Evolutionary conservation across 805 yeast species (phyloP), one percentile per base, ranked within the genome.

Genomic region (Nakazawaea populi): DNA sequence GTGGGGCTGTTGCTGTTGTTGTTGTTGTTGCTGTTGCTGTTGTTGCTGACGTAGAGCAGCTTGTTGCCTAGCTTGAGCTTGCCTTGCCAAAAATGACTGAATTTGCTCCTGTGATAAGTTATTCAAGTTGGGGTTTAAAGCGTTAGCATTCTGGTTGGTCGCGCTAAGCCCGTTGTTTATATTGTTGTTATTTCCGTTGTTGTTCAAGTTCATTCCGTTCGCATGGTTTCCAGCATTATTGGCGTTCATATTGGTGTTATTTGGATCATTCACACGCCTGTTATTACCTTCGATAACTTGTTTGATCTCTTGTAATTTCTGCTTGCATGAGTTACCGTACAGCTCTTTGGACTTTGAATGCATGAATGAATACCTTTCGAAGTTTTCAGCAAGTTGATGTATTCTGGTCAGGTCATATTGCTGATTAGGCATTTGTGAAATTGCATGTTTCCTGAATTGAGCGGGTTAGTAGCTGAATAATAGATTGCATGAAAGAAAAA

Each of bases 361-460:
- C 51, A 75, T 73, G 61, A 75, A 85, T 28, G 89, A 77, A 57
- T 74, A 80, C 52, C 81, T 78, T 61, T 86, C 94, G 57, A 83
- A 85, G 59, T 85, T 88, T 58, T 81, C 85, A 4, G 90, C 89
- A 57, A 82, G 71, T 4, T 73, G 66, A 32, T 51, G 53, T 39
- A 51, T 46, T 18, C 49, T 42, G 4, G 29, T 37, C 45, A 35
- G 53, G 34, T 46, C 47, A 38, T 50, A 50, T 27, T 44, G 52
- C 30, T 50, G 52, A 36, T 51, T 51, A 5, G 53, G 53, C 50
- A 46, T 51, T 41, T 51, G 53, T 6, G 47, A 36, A 32, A 46
- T 46, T 11, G 53, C 53, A 42, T 46, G 49, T 51, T 51, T 51
- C 24, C 53, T 51, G 18, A 9, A 14, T 27, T 28, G 10, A 14